phyloP scores from a whole-genome alignment of 176 grass and related monocot genomes.

The Oryza glaberrima region DNA sequence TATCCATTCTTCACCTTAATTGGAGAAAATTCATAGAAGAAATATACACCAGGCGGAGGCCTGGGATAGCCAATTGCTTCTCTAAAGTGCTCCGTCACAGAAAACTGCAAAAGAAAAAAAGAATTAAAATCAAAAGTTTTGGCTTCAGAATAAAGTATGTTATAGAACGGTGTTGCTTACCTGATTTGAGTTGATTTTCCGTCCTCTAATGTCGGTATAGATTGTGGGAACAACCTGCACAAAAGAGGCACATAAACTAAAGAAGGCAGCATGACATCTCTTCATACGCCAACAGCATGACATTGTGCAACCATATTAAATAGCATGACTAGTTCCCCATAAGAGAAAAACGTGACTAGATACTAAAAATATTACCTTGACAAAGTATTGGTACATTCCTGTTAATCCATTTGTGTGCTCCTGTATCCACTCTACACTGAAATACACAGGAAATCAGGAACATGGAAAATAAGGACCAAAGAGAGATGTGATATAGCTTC shows the following conservation, averaged over 20 bases:
- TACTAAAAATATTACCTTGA: conserved; percentile 68
- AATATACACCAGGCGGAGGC: conserved; percentile 84
- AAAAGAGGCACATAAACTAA: conserved; percentile 17
- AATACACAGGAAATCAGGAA: conserved; percentile 35
- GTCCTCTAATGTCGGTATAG: conserved; percentile 92
- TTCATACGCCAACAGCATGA: neutral
- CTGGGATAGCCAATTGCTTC: conserved; percentile 90
- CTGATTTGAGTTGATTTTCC: conserved; percentile 97
- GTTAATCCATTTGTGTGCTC: conserved; percentile 62
- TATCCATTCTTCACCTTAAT: conserved; percentile 72
- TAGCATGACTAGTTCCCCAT: neutral
- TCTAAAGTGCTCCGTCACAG: conserved; percentile 97
- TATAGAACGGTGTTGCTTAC: conserved; percentile 41
- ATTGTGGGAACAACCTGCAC: conserved; percentile 98
- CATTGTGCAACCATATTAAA: conserved; percentile 22
- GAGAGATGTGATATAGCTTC: conserved; percentile 1
- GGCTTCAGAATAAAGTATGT: conserved; percentile 38
- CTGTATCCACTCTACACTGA: conserved; percentile 89
- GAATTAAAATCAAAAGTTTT: conserved; percentile 41
- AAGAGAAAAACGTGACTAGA: neutral
- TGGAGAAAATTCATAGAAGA: conserved; percentile 98
- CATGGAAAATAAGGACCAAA: conserved; percentile 48
- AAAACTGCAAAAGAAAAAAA: conserved; percentile 78
- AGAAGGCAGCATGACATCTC: neutral
- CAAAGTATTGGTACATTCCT: conserved; percentile 99